These are phyloP conservation scores for Neurospora discreta DNA, from an alignment of 495 filamentous ascomycete genomes.

Conservation along the genomic window DNA sequence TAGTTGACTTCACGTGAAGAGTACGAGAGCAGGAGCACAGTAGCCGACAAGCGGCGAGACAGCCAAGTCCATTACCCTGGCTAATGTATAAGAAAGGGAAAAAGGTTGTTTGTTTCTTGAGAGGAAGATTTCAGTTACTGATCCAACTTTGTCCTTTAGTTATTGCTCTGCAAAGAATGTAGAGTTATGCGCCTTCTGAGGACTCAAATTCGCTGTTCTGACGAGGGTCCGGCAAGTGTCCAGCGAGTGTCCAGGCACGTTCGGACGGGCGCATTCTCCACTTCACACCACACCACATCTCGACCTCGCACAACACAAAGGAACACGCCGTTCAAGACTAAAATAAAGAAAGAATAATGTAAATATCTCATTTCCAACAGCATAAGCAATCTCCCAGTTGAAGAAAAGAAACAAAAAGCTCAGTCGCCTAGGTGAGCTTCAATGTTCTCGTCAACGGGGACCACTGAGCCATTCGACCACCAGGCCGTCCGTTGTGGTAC, in stretches of 20 bases:
- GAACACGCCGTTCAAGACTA: not conserved
- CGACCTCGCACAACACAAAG: not conserved
- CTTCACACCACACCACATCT: not conserved
- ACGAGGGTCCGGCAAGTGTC: not conserved
- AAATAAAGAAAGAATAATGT: not conserved
- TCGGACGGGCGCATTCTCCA: not conserved
- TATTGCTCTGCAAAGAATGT: not conserved
- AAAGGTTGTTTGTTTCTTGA: not conserved
- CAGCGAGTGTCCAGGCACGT: accelerated
- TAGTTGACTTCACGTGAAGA: not conserved
- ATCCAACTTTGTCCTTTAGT: too few species aligned
- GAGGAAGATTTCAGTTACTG: too few species aligned
- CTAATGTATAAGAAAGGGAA: not conserved
- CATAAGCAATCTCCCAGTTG: not conserved
- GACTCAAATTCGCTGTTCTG: not conserved
- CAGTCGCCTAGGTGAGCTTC: not conserved
- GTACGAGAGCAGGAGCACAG: not conserved
- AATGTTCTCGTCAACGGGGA: not conserved
- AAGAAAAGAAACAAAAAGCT: not conserved
- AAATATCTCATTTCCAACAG: not conserved
- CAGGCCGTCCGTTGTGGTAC: not conserved
- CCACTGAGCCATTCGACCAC: not conserved
- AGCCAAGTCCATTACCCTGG: not conserved
- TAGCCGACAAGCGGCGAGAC: not conserved
- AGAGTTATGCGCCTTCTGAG: not conserved